These are phyloP conservation scores for Cytospora leucostoma DNA, from an alignment of 2,329 filamentous ascomycete genomes.

Conservation along the genomic window DNA sequence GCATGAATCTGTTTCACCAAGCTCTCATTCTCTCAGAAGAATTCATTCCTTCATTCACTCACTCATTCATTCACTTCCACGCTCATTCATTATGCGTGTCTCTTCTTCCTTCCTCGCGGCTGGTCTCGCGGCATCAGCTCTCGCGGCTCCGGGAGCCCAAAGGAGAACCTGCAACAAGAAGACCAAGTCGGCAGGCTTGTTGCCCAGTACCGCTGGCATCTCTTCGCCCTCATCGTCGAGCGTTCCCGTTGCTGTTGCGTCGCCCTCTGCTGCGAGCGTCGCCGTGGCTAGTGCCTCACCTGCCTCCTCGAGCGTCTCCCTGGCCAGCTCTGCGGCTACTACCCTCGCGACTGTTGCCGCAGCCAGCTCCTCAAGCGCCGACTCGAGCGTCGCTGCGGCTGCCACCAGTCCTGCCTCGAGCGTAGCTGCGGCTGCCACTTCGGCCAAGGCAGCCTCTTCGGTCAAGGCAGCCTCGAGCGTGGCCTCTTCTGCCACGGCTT, in stretches of 20 bases:
- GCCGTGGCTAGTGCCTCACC: background rate
- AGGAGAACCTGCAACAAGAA: slow-evolving; percentile 11
- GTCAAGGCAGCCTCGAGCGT: background rate
- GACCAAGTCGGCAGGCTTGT: background rate
- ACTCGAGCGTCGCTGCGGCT: background rate
- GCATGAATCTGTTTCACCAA: background rate
- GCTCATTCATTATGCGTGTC: slow-evolving; percentile 27
- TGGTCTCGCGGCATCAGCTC: slow-evolving; percentile 27
- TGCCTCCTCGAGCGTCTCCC: background rate
- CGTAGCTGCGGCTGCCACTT: background rate
- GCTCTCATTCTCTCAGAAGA: slow-evolving; percentile 1
- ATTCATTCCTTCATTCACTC: slow-evolving; percentile 7
- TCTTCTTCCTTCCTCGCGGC: slow-evolving; percentile 28
- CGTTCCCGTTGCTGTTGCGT: background rate
- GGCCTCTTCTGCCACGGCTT: background rate
- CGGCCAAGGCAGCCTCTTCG: background rate
- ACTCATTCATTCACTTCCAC: slow-evolving; percentile 2
- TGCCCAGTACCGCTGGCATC: background rate
- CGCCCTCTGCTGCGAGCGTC: background rate
- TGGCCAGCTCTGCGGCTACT: too few species aligned
- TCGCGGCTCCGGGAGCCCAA: slow-evolving; percentile 24
- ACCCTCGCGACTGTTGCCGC: too few species aligned
- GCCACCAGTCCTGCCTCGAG: background rate
- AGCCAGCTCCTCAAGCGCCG: background rate
- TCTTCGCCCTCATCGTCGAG: background rate